These are phyloP conservation scores for Leccinum colubrinum DNA, from an alignment of 1,284 basidiomycete genomes.

Conservation along the genomic window DNA sequence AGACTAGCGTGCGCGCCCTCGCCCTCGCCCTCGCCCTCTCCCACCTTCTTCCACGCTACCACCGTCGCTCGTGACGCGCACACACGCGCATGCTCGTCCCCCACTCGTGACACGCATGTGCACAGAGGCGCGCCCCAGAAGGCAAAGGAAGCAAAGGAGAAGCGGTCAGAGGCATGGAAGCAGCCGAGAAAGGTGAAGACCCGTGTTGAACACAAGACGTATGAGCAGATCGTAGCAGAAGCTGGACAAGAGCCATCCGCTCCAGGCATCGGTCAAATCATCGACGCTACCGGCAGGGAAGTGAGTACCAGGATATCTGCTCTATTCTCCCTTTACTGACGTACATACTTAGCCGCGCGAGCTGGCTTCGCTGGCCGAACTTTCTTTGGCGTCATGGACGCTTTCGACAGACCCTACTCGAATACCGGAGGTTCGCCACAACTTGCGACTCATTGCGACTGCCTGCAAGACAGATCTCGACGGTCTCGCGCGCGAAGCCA, in stretches of 20 bases:
- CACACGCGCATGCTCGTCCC: too few relatives aligned
- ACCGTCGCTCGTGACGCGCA: too few relatives aligned
- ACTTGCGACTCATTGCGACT: constrained; percentile 85
- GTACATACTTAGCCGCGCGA: constrained; percentile 63
- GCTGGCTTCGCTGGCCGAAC: constrained; percentile 77
- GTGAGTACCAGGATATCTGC: constrained; percentile 43
- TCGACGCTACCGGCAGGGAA: constrained; percentile 92
- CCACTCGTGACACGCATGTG: too few relatives aligned
- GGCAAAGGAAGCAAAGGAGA: constrained; percentile 52
- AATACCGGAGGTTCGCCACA: constrained; percentile 95
- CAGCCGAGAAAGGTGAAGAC: constrained; percentile 82
- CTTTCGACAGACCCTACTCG: constrained; percentile 82
- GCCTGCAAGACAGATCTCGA: constrained; percentile 81
- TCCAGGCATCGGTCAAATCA: constrained; percentile 77
- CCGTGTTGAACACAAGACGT: constrained; percentile 90
- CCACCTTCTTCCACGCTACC: too few relatives aligned
- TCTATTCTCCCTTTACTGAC: constrained; percentile 9
- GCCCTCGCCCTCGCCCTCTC: too few relatives aligned
- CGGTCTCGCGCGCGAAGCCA: constrained; percentile 88
- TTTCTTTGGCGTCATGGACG: constrained; percentile 79
- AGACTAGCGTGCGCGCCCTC: too few relatives aligned
- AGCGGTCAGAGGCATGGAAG: constrained; percentile 74
- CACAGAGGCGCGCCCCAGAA: constrained; percentile 28
- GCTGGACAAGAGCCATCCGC: constrained; percentile 59
- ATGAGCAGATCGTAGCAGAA: constrained; percentile 91